Conservation (phyloP, 2,329 filamentous ascomycete genomes). For the Geosmithia putterillii region DNA sequence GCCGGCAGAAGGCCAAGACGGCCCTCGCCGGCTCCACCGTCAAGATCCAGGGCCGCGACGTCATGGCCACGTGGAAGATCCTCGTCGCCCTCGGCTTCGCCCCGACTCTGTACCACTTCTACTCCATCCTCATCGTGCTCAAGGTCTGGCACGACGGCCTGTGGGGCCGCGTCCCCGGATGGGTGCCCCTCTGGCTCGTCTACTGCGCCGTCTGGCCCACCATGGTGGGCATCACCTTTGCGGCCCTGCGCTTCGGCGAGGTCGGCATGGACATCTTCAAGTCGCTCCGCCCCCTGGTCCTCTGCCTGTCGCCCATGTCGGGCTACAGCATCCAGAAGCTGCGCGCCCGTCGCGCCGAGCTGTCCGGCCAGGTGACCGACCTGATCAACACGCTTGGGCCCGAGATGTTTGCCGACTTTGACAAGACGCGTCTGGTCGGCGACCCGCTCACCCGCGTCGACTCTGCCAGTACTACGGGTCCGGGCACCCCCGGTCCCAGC, state of each 20-base stretch:
- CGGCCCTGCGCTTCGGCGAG: slow-evolving; percentile 87
- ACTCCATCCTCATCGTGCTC: slow-evolving; percentile 60
- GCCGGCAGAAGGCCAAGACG: slow-evolving; percentile 67
- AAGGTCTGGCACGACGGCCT: slow-evolving; percentile 74
- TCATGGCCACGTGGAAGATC: slow-evolving; percentile 91
- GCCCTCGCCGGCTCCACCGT: slow-evolving; percentile 77
- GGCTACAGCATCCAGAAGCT: slow-evolving; percentile 75
- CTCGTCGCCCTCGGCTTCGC: slow-evolving; percentile 77
- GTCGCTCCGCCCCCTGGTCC: slow-evolving; percentile 74
- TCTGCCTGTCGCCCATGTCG: slow-evolving; percentile 75
- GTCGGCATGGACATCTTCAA: slow-evolving; percentile 99
- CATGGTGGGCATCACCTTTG: slow-evolving; percentile 84
- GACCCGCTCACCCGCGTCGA: slow-evolving; percentile 38
- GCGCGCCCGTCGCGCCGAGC: slow-evolving; percentile 55
- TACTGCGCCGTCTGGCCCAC: slow-evolving; percentile 64
- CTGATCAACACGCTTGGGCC: slow-evolving; percentile 92
- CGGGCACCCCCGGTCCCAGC: slow-evolving; percentile 16
- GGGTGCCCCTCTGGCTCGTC: slow-evolving; percentile 68
- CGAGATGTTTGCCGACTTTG: slow-evolving; percentile 95
- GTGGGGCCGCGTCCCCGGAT: slow-evolving; percentile 68
- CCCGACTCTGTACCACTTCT: slow-evolving; percentile 70
- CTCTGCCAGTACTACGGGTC: no score
- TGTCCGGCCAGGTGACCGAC: slow-evolving; percentile 75
- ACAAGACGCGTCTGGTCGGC: slow-evolving; percentile 57
- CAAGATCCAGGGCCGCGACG: slow-evolving; percentile 78